A percentile compares a stretch with the other conserved stretches of the same genome.
These are phyloP conservation scores for Pilasporangium apinafurcum DNA, from an alignment of 352 stramenopile genomes.

Conservation along the genomic window DNA sequence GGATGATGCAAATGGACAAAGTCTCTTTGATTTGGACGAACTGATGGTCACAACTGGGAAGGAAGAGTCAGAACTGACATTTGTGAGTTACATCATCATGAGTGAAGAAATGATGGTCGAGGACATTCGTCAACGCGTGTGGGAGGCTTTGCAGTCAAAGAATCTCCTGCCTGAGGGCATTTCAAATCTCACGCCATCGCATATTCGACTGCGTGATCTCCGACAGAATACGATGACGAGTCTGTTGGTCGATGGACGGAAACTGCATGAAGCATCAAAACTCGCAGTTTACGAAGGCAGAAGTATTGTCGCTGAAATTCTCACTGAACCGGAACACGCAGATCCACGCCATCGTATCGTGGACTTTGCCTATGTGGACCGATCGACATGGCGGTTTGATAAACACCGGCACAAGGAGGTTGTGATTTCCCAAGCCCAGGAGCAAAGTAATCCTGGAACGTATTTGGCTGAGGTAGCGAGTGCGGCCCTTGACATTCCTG, in stretches of 20 bases:
- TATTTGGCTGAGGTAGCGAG: conserved; percentile 33
- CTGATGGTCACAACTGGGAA: conserved; percentile 40
- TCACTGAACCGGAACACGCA: conserved; percentile 38
- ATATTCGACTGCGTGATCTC: conserved; percentile 63
- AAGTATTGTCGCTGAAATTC: conserved; percentile 66
- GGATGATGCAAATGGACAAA: conserved; percentile 11
- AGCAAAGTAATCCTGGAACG: conserved; percentile 20
- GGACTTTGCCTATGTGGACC: conserved; percentile 66
- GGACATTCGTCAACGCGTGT: conserved; percentile 53
- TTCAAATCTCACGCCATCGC: conserved; percentile 15
- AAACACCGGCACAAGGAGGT: conserved; percentile 50
- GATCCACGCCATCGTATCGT: conserved; percentile 47
- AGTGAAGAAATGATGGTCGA: conserved; percentile 72
- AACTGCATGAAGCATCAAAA: conserved; percentile 54
- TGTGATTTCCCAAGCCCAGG: conserved; percentile 29
- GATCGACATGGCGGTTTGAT: conserved; percentile 54
- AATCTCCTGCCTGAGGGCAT: conserved; percentile 20
- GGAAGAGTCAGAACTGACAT: conserved; percentile 46
- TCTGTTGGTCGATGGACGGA: conserved; percentile 55
- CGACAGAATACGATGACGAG: conserved; percentile 59
- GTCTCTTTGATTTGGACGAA: conserved; percentile 56
- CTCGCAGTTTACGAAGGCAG: conserved; percentile 76
- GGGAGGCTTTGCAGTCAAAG: conserved; percentile 36
- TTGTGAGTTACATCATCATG: conserved; percentile 60
- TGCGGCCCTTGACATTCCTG: conserved; percentile 33